phyloP scores from a whole-genome alignment of 176 grass and related monocot species.

The Metroxylon sagu region DNA sequence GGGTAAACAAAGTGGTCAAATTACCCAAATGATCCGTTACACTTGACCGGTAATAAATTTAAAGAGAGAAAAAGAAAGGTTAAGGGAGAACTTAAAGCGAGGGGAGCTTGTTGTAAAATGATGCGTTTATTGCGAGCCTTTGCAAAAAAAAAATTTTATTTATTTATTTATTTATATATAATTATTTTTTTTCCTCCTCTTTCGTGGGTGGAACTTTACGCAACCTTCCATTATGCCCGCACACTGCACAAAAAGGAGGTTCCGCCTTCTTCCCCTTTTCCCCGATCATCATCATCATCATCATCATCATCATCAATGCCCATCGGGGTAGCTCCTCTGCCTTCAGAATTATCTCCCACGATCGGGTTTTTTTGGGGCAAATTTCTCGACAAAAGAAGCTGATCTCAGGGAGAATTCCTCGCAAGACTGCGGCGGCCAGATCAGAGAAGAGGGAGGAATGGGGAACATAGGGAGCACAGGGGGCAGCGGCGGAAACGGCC shows the following conservation, averaged over 20 bases:
- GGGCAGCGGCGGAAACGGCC: conserved; percentile 17
- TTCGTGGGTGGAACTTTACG: conserved; percentile 30
- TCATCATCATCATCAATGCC: too few relatives aligned
- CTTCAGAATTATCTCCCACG: neutral
- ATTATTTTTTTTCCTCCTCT: neutral
- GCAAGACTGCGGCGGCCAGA: too few relatives aligned
- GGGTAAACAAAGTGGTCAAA: too few relatives aligned
- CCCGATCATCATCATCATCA: neutral
- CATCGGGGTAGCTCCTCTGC: neutral
- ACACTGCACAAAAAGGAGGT: conserved; percentile 17
- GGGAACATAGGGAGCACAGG: conserved; percentile 9
- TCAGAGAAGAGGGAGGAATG: neutral
- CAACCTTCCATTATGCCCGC: conserved; percentile 35
- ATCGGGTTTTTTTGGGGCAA: neutral
- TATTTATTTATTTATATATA: too few relatives aligned
- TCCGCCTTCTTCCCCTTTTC: neutral
- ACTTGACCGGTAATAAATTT: too few relatives aligned
- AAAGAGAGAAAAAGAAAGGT: too few relatives aligned
- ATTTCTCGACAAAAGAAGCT: neutral
- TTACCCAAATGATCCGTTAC: too few relatives aligned
- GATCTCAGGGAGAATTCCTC: neutral
- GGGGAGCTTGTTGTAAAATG: too few relatives aligned
- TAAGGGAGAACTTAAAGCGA: neutral
- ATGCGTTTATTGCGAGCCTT: too few relatives aligned
- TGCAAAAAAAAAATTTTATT: neutral